Evolutionary conservation across 2,329 filamentous ascomycete species (phyloP).

Genomic region (Curvularia lunata): DNA sequence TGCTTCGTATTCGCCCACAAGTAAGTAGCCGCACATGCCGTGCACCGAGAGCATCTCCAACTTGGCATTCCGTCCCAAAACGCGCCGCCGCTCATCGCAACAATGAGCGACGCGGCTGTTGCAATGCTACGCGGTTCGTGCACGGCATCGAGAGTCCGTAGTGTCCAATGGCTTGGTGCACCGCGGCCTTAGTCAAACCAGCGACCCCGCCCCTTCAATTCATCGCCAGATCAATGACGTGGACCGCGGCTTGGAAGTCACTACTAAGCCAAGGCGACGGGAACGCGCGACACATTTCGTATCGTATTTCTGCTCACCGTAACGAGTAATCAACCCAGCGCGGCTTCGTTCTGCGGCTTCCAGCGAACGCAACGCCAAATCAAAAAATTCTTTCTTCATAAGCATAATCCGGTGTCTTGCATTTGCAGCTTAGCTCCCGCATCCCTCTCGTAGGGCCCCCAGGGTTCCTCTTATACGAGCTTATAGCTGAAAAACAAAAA

Average conservation of each 20-base stretch:
- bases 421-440: slow-evolving; percentile 2
- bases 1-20: not conserved
- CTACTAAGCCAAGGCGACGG: slow-evolving; percentile 24
- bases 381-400: not conserved
- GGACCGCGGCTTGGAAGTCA: slow-evolving; percentile 15
- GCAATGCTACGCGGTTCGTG: slow-evolving; percentile 1
- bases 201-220: slow-evolving; percentile 4
- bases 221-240: slow-evolving; percentile 25
- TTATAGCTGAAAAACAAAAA: slow-evolving; percentile 4
- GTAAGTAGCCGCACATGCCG: not conserved
- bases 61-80: not conserved
- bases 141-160: not conserved
- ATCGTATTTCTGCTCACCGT: slow-evolving; percentile 3
- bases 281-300: slow-evolving; percentile 21
- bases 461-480: slow-evolving; percentile 1
- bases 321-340: slow-evolving; percentile 15
- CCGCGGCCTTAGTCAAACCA: slow-evolving; percentile 9
- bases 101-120: slow-evolving; percentile 3
- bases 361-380: not conserved
- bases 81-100: not conserved
- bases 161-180: not conserved
- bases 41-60: not conserved
- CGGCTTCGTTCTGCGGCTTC: not conserved
- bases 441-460: slow-evolving; percentile 2
- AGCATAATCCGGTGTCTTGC: not conserved